A percentile compares a stretch with the other conserved stretches of the same genome.
These are phyloP conservation scores for Penicillium fimorum DNA, from an alignment of 495 filamentous ascomycete species.

Conservation along the genomic window DNA sequence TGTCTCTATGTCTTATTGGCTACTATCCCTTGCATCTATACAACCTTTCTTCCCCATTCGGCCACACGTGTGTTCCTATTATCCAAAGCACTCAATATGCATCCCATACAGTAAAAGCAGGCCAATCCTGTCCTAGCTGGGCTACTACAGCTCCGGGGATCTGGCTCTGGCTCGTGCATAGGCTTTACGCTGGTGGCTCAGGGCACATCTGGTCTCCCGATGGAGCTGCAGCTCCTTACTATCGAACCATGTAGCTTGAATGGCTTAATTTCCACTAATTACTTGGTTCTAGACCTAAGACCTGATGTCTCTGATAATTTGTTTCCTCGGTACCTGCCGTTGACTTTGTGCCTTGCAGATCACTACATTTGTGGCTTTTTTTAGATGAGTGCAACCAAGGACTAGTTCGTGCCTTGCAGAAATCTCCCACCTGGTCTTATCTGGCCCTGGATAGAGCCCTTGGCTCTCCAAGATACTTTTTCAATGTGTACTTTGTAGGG, in stretches of 20 bases:
- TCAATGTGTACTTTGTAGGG: constrained; percentile 4
- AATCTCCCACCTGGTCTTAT: constrained; percentile 8
- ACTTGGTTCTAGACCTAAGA: not conserved
- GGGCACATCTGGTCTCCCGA: constrained; percentile 10
- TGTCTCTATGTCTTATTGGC: constrained; percentile 6
- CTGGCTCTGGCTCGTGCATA: constrained; percentile 24
- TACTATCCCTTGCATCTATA: constrained; percentile 22
- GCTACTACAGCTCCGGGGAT: constrained; percentile 17
- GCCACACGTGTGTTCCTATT: constrained; percentile 22
- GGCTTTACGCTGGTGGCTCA: constrained; percentile 11
- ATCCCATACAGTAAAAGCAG: constrained; percentile 9
- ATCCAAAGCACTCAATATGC: constrained; percentile 2
- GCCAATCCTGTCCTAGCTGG: constrained; percentile 4
- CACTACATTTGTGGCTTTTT: constrained; percentile 21
- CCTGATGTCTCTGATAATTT: constrained; percentile 19
- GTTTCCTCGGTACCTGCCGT: constrained; percentile 7
- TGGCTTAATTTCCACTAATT: constrained; percentile 3
- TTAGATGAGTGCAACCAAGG: constrained; percentile 22
- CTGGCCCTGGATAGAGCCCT: constrained; percentile 23
- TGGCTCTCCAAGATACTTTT: constrained; percentile 18
- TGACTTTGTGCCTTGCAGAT: constrained; percentile 29
- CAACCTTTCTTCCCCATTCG: constrained; percentile 14
- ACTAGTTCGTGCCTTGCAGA: constrained; percentile 30
- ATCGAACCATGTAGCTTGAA: not conserved
- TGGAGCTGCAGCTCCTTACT: constrained; percentile 5